These are phyloP conservation scores for Helianthus tuberosus DNA, from an alignment of 129 eudicot species.

Conservation along the genomic window DNA sequence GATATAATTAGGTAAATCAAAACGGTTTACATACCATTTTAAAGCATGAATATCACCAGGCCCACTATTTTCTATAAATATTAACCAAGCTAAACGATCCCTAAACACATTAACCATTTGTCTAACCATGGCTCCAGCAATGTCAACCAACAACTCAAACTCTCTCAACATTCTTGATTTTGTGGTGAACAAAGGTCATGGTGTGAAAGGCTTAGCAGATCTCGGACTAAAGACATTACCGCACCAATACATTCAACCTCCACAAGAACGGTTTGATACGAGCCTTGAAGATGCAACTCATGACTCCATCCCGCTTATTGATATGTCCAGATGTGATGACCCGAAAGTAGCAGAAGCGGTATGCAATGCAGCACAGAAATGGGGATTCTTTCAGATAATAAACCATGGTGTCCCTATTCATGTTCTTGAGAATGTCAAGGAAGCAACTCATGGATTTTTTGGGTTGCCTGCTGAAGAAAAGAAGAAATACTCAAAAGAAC, in stretches of 20 bases:
- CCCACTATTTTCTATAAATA: too few relatives aligned
- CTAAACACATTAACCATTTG: not conserved
- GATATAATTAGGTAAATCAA: too few relatives aligned
- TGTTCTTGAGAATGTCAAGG: slow-evolving; percentile 13
- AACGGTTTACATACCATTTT: too few relatives aligned
- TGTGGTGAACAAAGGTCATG: slow-evolving; percentile 24
- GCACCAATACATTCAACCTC: slow-evolving; percentile 20
- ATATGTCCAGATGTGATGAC: slow-evolving; percentile 10
- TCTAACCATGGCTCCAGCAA: slow-evolving; percentile 8
- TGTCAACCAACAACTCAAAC: not conserved
- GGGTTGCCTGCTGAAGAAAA: slow-evolving; percentile 14
- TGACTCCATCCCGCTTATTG: slow-evolving; percentile 14
- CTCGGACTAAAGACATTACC: slow-evolving; percentile 17
- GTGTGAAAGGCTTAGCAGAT: slow-evolving; percentile 21
- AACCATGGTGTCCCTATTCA: slow-evolving; percentile 23
- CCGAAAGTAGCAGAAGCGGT: not conserved
- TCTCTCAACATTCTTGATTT: slow-evolving; percentile 5
- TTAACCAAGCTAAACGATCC: too few relatives aligned
- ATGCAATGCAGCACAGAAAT: slow-evolving; percentile 16
- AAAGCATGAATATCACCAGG: too few relatives aligned
- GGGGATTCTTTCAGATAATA: slow-evolving; percentile 21
- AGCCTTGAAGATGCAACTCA: not conserved
- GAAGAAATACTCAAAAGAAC: slow-evolving; percentile 15
- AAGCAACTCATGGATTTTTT: slow-evolving; percentile 8
- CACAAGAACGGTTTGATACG: slow-evolving; percentile 15